Percentiles rank a stretch among this genome's conserved stretches.
phyloP scores from a whole-genome alignment of 441 rosid genomes.

The Erodium chrysanthum region DNA sequence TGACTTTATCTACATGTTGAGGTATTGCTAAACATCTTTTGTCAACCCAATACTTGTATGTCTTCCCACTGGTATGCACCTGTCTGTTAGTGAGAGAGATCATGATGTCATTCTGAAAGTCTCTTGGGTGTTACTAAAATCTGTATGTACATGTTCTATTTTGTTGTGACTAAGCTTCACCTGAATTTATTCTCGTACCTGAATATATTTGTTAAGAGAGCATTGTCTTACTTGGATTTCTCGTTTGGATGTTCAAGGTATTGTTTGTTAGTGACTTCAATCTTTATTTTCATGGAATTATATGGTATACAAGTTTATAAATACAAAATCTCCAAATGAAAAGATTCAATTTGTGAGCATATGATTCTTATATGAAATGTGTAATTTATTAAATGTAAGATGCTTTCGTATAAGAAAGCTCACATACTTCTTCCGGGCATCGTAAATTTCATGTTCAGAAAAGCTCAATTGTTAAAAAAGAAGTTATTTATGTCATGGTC shows the following conservation, averaged over 20 bases:
- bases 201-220: neutral
- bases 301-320: neutral
- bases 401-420: neutral
- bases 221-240: no score
- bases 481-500: neutral
- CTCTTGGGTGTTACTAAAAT: neutral
- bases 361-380: neutral
- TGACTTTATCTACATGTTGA: constrained; percentile 62
- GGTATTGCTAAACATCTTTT: constrained; percentile 30
- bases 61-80: neutral
- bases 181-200: neutral
- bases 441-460: neutral
- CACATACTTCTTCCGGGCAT: neutral
- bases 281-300: neutral
- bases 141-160: neutral
- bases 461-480: neutral
- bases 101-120: neutral
- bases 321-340: neutral
- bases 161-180: neutral
- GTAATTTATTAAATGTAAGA: neutral
- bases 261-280: neutral
- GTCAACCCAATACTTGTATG: neutral
- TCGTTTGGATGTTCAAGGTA: no score
- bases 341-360: neutral
- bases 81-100: neutral